These are phyloP conservation scores for Aspergillaceae sp. DNA, from an alignment of 2,329 filamentous ascomycete genomes.

Conservation along the genomic window DNA sequence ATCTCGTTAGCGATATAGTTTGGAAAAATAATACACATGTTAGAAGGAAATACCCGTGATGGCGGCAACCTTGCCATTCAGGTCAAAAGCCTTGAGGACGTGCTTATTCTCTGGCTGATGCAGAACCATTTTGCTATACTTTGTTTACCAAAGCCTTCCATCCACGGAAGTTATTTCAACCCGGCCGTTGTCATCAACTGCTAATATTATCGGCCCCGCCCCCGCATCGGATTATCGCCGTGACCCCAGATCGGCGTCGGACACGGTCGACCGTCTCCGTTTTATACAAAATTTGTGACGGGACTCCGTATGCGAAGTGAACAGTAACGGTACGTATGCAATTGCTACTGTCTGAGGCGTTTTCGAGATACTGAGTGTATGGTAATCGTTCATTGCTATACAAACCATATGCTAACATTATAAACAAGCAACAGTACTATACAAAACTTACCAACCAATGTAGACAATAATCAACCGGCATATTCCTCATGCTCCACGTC, in stretches of 20 bases:
- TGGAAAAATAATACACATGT: neutral
- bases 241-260: neutral
- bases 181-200: neutral
- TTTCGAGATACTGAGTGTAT: too few relatives aligned
- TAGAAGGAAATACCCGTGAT: constrained; percentile 13
- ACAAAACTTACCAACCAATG: neutral
- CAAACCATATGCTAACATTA: too few relatives aligned
- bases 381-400: too few relatives aligned
- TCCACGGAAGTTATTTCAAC: too few relatives aligned
- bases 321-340: too few relatives aligned
- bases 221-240: constrained; percentile 1
- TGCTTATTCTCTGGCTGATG: constrained; percentile 16
- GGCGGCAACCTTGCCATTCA: constrained; percentile 20
- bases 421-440: neutral
- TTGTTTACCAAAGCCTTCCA: neutral
- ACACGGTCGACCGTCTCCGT: neutral
- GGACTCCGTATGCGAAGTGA: too few relatives aligned
- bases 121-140: constrained; percentile 15
- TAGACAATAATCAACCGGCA: neutral
- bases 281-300: neutral
- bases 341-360: too few relatives aligned
- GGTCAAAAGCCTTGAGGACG: constrained; percentile 20
- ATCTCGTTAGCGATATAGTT: neutral
- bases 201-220: neutral
- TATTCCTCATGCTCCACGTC: neutral